A percentile compares a stretch with the other conserved stretches of the same genome.
These are phyloP conservation scores for Xylaria polymorpha DNA, from an alignment of 2,329 filamentous ascomycete species.

Conservation along the genomic window DNA sequence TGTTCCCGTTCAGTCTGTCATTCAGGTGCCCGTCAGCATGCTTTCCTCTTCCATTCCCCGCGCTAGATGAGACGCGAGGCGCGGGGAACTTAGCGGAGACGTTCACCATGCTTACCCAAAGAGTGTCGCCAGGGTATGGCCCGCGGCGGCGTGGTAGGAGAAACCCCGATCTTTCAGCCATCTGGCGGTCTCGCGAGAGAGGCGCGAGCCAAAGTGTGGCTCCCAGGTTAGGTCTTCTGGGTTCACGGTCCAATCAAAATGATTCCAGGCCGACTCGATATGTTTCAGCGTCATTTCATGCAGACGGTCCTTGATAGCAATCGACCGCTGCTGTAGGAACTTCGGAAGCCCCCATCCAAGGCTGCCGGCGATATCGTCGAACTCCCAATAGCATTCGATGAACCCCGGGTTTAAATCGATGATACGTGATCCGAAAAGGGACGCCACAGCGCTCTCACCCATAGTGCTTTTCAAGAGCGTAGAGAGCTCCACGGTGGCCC, in stretches of 20 bases:
- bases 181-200: not conserved
- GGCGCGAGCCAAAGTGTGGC: not conserved
- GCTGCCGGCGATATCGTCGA: not conserved
- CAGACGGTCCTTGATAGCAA: not conserved
- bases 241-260: conserved; percentile 4
- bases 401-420: not conserved
- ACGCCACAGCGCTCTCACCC: not conserved
- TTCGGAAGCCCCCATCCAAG: not conserved
- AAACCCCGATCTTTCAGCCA: conserved; percentile 2
- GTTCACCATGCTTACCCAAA: not conserved
- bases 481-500: not conserved
- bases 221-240: not conserved
- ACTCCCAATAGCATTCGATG: conserved; percentile 10
- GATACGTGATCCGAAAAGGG: not conserved
- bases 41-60: no score
- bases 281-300: not conserved
- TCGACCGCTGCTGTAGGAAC: not conserved
- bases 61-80: no score
- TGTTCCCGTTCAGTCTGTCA: not conserved
- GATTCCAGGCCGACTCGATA: not conserved
- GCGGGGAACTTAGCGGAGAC: not conserved
- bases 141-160: not conserved
- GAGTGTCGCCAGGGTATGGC: not conserved
- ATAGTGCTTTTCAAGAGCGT: not conserved
- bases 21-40: no score